Evolutionary conservation across 805 yeast species (phyloP), one percentile per base, ranked within the genome.

Genomic region (Kuraishia cidri): DNA sequence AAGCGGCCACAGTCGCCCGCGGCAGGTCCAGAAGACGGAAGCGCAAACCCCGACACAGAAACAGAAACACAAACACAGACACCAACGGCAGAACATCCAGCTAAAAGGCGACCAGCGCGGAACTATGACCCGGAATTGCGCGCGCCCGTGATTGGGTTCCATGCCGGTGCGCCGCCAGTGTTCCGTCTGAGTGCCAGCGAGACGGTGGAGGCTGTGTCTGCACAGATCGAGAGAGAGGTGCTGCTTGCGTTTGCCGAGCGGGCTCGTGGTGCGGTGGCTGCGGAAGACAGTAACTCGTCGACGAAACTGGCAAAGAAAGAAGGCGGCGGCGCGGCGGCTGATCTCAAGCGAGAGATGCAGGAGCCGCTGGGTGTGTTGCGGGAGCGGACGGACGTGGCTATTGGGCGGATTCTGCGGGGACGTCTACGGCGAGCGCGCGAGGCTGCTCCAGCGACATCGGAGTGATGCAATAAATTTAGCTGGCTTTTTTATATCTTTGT

Each of bases 331-430:
- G n/a, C 14, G 18, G 61, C 80, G 80, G 22, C 68, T 84, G 41
- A 56, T 47, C 43, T 62, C 48, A 60, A 50, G 39, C 43, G 56
- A 12, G 66, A 61, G 36, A 37, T 73, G 6, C 47, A 55, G 22
- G 56, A 52, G 0, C 58, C 61, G 24, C 31, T 69, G 30, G 56
- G 58, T 9, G 41, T 52, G 4, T 41, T 71, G n/a, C 53, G 60
- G 2, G 50, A 53, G 17, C 47, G 56, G 30, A 74, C 79, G 0
- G 62, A 70, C 28, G 49, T 46, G n/a, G 61, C 59, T 1, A 54
- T 72, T 1, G 52, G 52, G 10, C 40, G 49, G 12, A 29, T 62
- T 5, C 61, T 68, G 13, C 56, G 66, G 36, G 62, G 61, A 29
- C 47, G 62, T 19, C 22, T 50, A 17, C 23, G 10, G 23, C 23